These are phyloP conservation scores for Phaseolus coccineus DNA, from an alignment of 331 rosid species.

Conservation along the genomic window DNA sequence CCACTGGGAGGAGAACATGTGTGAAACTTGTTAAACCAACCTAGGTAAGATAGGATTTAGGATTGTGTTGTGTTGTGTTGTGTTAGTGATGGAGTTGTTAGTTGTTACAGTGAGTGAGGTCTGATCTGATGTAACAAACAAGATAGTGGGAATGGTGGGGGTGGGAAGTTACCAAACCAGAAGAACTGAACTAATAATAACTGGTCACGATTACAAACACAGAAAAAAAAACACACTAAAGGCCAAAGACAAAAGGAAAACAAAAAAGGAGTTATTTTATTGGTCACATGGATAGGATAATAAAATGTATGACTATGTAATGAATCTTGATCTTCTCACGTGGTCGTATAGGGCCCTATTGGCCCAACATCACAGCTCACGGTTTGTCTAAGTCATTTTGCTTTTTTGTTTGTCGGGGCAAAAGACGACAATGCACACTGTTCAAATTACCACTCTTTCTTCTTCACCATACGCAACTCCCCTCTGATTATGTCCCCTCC, in stretches of 20 bases:
- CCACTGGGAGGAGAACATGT: constrained; percentile 2
- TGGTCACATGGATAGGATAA: constrained; percentile 44
- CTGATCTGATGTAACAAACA: constrained; percentile 7
- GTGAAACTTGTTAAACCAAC: constrained; percentile 39
- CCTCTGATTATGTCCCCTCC: constrained; percentile 40
- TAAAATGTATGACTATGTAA: not conserved
- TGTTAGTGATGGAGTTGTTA: constrained; percentile 37
- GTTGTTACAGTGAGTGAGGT: constrained; percentile 16
- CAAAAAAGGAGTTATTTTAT: constrained; percentile 32
- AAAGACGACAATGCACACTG: constrained; percentile 50
- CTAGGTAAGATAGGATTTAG: not conserved
- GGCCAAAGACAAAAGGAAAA: constrained; percentile 7
- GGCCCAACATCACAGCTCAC: constrained; percentile 45
- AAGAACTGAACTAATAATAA: not conserved
- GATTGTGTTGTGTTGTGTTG: not conserved
- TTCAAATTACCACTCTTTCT: constrained; percentile 40
- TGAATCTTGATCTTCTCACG: constrained; percentile 49
- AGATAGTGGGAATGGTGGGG: constrained; percentile 26
- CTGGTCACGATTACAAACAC: not conserved
- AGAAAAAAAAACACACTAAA: not conserved
- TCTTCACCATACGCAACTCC: constrained; percentile 33
- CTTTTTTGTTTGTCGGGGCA: constrained; percentile 51
- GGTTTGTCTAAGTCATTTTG: constrained; percentile 47
- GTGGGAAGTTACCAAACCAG: constrained; percentile 34
- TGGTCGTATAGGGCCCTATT: constrained; percentile 50